Conservation (phyloP, 2,329 filamentous ascomycete genomes). For the Verruconis gallopava region DNA sequence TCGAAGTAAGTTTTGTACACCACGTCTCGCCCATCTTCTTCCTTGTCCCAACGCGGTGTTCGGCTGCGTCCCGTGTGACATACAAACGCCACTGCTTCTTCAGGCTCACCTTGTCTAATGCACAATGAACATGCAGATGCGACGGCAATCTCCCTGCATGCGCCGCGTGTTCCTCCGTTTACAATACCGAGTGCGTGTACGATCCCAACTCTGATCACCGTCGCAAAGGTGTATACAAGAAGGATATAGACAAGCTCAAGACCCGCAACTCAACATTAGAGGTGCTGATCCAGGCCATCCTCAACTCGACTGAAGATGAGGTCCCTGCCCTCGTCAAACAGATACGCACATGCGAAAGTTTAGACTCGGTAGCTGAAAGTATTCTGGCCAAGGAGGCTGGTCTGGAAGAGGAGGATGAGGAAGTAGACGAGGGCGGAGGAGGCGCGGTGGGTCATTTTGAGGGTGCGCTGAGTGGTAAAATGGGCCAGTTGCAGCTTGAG, state of each 20-base stretch:
- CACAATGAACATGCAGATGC: constrained; percentile 36
- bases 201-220: constrained; percentile 94
- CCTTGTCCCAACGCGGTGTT: neutral
- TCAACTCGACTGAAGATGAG: constrained; percentile 82
- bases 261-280: constrained; percentile 78
- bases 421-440: constrained; percentile 27
- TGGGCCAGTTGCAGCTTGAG: constrained; percentile 80
- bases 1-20: constrained; percentile 22
- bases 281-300: constrained; percentile 81
- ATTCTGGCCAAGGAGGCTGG: constrained; percentile 42
- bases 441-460: constrained; percentile 44
- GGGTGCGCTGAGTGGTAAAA: constrained; percentile 75
- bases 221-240: constrained; percentile 91
- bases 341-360: constrained; percentile 73
- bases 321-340: constrained; percentile 68
- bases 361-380: constrained; percentile 50
- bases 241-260: constrained; percentile 80
- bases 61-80: neutral
- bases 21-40: neutral
- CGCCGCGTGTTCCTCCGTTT: constrained; percentile 91
- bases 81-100: neutral
- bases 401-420: constrained; percentile 29
- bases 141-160: constrained; percentile 86
- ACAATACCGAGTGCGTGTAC: constrained; percentile 81
- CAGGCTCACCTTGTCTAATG: constrained; percentile 10